Conservation (phyloP, 805 yeast species). For the Ogataea naganishii region DNA sequence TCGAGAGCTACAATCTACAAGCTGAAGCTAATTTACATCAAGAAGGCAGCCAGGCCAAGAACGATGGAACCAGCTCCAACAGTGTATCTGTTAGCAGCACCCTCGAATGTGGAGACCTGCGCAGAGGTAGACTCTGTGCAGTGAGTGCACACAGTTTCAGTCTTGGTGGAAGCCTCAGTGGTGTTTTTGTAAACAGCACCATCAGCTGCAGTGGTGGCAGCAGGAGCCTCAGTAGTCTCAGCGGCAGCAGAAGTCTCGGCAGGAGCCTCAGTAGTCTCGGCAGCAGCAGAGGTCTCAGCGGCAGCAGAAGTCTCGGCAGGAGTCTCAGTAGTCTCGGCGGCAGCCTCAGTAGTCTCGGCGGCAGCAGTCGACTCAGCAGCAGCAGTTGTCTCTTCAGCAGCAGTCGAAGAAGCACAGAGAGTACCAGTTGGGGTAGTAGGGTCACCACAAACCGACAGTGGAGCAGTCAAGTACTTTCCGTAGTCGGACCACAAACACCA, state of each 20-base stretch:
- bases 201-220: slow-evolving; percentile 7
- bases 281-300: slow-evolving; percentile 21
- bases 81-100: slow-evolving; percentile 5
- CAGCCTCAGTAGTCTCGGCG: slow-evolving; percentile 6
- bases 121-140: slow-evolving; percentile 6
- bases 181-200: no score
- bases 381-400: slow-evolving; percentile 8
- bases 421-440: slow-evolving; percentile 31
- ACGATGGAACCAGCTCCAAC: slow-evolving; percentile 6
- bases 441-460: slow-evolving; percentile 23
- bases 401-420: slow-evolving; percentile 11
- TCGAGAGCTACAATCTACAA: neutral
- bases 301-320: slow-evolving; percentile 16
- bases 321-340: slow-evolving; percentile 3
- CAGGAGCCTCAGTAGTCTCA: slow-evolving; percentile 6
- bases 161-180: slow-evolving; percentile 5
- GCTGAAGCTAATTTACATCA: slow-evolving; percentile 4
- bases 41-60: slow-evolving; percentile 7
- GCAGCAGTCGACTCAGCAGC: slow-evolving; percentile 9
- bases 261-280: slow-evolving; percentile 8
- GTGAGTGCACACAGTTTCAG: slow-evolving; percentile 7
- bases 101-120: slow-evolving; percentile 3
- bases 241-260: slow-evolving; percentile 4
- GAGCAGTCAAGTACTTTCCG: slow-evolving; percentile 20
- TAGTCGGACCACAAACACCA: slow-evolving; percentile 32